A percentile compares a stretch with the other conserved stretches of the same genome.
Evolutionary conservation across 495 filamentous ascomycete genomes (phyloP).

Genomic region (Xylaria sp.): DNA sequence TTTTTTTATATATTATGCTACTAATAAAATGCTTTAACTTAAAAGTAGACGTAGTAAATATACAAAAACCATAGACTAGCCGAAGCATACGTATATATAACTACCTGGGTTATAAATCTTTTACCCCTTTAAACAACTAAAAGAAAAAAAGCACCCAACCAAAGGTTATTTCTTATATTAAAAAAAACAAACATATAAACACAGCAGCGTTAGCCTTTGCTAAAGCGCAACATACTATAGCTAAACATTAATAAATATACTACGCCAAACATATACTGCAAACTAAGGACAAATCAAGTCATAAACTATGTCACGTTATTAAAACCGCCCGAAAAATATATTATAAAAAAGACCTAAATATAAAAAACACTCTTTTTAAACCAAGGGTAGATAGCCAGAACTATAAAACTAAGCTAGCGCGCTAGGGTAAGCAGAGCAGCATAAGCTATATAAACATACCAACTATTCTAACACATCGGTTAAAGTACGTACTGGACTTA

Average conservation of each 20-base stretch:
- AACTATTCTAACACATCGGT: not conserved
- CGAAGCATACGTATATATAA: not conserved
- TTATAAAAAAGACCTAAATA: not conserved
- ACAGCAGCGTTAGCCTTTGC: too few relatives aligned
- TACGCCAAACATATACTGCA: too few relatives aligned
- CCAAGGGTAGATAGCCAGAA: too few relatives aligned
- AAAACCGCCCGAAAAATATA: not conserved
- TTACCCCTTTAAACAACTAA: too few relatives aligned
- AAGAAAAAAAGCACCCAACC: not conserved
- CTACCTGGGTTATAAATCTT: not conserved
- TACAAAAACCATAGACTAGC: not conserved
- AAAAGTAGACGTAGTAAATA: not conserved
- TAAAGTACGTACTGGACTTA: not conserved
- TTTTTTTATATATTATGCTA: constrained; percentile 1
- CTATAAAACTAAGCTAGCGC: too few relatives aligned
- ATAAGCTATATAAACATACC: not conserved
- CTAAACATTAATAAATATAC: too few relatives aligned
- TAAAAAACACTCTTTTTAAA: too few relatives aligned
- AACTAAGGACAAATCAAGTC: too few relatives aligned
- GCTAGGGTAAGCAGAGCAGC: not conserved
- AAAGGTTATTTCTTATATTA: constrained; percentile 6
- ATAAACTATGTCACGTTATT: not conserved
- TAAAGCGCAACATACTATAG: too few relatives aligned
- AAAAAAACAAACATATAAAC: not conserved
- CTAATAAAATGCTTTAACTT: not conserved